These are phyloP conservation scores for Tylopilus orsonianus DNA, from an alignment of 1,284 basidiomycete genomes.

Conservation along the genomic window DNA sequence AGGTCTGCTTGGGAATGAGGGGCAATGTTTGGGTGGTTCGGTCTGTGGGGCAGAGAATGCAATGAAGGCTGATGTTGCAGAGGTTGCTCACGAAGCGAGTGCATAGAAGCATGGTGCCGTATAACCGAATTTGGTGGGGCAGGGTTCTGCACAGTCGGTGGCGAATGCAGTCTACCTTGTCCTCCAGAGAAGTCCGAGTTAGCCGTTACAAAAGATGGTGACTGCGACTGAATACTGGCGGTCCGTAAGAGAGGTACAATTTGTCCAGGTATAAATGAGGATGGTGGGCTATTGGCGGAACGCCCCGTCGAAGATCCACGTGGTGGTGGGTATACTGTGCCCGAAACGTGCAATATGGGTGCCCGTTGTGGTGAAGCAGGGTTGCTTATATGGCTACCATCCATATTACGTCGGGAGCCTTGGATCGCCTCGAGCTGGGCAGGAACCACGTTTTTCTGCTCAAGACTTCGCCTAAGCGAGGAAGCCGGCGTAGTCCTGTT, in stretches of 20 bases:
- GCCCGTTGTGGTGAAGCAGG: slow-evolving; percentile 25
- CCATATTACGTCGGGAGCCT: slow-evolving; percentile 5
- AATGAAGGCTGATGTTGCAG: slow-evolving; percentile 34
- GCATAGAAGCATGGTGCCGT: slow-evolving; percentile 27
- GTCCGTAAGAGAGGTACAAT: slow-evolving; percentile 43
- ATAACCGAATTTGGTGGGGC: slow-evolving; percentile 10
- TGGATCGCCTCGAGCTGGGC: slow-evolving; percentile 8
- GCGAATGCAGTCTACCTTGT: slow-evolving; percentile 14
- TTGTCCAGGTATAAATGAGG: slow-evolving; percentile 39
- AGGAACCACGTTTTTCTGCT: slow-evolving; percentile 5
- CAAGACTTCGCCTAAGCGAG: slow-evolving; percentile 5
- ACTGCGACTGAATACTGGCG: slow-evolving; percentile 38
- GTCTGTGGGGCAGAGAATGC: slow-evolving; percentile 20
- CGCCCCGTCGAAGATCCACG: slow-evolving; percentile 22
- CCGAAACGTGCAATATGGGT: slow-evolving; percentile 21
- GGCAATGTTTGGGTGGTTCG: slow-evolving; percentile 9
- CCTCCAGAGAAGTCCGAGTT: slow-evolving; percentile 16
- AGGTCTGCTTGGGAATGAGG: slow-evolving; percentile 8
- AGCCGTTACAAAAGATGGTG: slow-evolving; percentile 17
- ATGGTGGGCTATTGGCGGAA: slow-evolving; percentile 21
- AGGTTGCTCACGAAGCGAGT: slow-evolving; percentile 30
- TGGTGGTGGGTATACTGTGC: slow-evolving; percentile 15
- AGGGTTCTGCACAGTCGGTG: slow-evolving; percentile 18
- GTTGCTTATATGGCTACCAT: slow-evolving; percentile 3
- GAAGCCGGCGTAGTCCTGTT: neutral